Percentiles rank a stretch among this genome's conserved stretches.
Evolutionary conservation across 192 early-diverging fungal genomes (phyloP).

Genomic region (Lobosporangium transversale): DNA sequence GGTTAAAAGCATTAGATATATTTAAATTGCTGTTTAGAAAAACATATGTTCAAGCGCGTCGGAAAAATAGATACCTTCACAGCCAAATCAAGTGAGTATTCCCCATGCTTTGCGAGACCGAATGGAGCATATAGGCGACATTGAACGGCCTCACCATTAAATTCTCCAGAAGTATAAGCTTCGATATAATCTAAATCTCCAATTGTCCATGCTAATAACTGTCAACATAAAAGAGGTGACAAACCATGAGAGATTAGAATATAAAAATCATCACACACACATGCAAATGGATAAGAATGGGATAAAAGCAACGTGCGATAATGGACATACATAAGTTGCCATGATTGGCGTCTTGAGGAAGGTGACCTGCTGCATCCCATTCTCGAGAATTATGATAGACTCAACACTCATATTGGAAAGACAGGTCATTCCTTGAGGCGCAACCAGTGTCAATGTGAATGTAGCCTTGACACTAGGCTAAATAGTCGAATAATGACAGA

Average conservation of each 20-base stretch:
- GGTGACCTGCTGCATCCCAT: slow-evolving; percentile 37
- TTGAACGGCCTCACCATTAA: slow-evolving; percentile 50
- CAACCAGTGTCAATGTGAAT: slow-evolving; percentile 61
- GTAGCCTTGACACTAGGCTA: slow-evolving; percentile 66
- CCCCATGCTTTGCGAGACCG: slow-evolving; percentile 46
- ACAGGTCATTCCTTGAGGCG: slow-evolving; percentile 51
- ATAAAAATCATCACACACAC: too few species aligned
- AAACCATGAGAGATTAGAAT: background rate
- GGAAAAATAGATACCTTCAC: slow-evolving; percentile 15
- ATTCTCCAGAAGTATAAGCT: slow-evolving; percentile 38
- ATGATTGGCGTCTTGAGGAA: slow-evolving; percentile 52
- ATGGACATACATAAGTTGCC: slow-evolving; percentile 40
- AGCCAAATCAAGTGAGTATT: slow-evolving; percentile 48
- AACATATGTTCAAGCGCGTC: background rate
- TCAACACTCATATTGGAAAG: slow-evolving; percentile 63
- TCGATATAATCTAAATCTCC: slow-evolving; percentile 60
- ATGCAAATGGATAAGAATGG: too few species aligned
- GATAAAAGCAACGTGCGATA: background rate
- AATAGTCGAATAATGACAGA: too few species aligned
- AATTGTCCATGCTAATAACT: slow-evolving; percentile 67
- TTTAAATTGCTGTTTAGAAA: too few species aligned
- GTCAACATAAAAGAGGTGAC: slow-evolving; percentile 15
- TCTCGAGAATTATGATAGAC: slow-evolving; percentile 14
- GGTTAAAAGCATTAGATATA: too few species aligned
- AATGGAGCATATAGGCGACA: slow-evolving; percentile 59